Evolutionary conservation across 2,329 filamentous ascomycete genomes (phyloP).

Genomic region (Lachnellula arida): DNA sequence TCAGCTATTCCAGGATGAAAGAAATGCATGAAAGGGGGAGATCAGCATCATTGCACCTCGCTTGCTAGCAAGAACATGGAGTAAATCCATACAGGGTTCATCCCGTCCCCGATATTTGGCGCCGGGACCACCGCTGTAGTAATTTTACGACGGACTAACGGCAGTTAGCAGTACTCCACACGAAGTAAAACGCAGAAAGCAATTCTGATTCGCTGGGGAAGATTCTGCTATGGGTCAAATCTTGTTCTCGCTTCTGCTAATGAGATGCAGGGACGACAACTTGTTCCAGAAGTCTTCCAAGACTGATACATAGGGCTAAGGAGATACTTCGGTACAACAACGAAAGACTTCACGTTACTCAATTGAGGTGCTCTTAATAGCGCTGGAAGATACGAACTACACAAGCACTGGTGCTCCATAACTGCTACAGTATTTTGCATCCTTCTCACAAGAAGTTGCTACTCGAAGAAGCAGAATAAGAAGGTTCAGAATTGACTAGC

Average conservation of each 20-base stretch:
- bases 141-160: neutral
- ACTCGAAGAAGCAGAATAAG: too few relatives aligned
- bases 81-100: constrained; percentile 1
- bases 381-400: too few relatives aligned
- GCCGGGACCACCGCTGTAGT: neutral
- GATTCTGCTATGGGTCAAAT: neutral
- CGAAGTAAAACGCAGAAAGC: neutral
- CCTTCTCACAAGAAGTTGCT: too few relatives aligned
- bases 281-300: too few relatives aligned
- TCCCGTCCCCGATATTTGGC: neutral
- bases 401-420: too few relatives aligned
- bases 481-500: too few relatives aligned
- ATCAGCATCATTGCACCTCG: constrained; percentile 12
- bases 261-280: neutral
- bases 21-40: constrained; percentile 3
- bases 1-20: constrained; percentile 17
- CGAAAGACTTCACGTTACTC: too few relatives aligned
- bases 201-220: neutral
- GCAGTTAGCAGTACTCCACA: neutral
- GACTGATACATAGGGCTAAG: too few relatives aligned
- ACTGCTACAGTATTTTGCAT: too few relatives aligned
- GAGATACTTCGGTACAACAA: too few relatives aligned
- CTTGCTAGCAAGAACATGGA: constrained; percentile 10
- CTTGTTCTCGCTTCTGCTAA: neutral
- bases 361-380: too few relatives aligned